Percentiles rank a stretch among this genome's conserved stretches.
These are phyloP conservation scores for Raphanus raphanistrum DNA, from an alignment of 345 rosid species.

Conservation along the genomic window DNA sequence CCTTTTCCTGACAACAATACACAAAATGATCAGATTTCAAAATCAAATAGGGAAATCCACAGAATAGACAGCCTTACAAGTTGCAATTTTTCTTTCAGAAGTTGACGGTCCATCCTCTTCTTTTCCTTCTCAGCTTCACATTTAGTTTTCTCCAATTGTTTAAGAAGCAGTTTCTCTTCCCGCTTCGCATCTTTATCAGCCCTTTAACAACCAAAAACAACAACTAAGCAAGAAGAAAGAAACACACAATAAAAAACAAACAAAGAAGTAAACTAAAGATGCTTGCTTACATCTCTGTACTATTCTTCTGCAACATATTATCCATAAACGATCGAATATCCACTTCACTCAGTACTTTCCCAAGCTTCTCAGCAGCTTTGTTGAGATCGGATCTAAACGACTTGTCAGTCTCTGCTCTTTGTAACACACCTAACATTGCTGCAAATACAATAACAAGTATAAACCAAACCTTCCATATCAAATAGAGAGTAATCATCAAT, in stretches of 20 bases:
- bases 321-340: conserved; percentile 59
- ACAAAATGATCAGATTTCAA: background rate
- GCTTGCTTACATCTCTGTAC: conserved; percentile 57
- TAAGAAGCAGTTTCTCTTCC: conserved; percentile 62
- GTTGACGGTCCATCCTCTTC: conserved; percentile 67
- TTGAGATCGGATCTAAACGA: conserved; percentile 35
- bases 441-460: conserved; percentile 38
- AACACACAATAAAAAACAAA: background rate
- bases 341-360: conserved; percentile 56
- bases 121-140: conserved; percentile 75
- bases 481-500: background rate
- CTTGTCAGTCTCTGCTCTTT: conserved; percentile 46
- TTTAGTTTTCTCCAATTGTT: conserved; percentile 69
- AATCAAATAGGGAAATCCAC: background rate
- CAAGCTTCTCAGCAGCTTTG: conserved; percentile 62
- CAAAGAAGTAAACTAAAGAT: conserved; percentile 8
- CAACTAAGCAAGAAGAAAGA: background rate
- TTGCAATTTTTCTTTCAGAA: conserved; percentile 60
- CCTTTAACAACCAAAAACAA: conserved; percentile 38
- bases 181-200: conserved; percentile 58
- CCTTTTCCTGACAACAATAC: conserved; percentile 60
- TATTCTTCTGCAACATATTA: conserved; percentile 55
- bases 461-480: conserved; percentile 19
- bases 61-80: conserved; percentile 44
- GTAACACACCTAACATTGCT: conserved; percentile 62